Evolutionary conservation across 1,139 yeast species (phyloP).

Genomic region (Pichia sp.): DNA sequence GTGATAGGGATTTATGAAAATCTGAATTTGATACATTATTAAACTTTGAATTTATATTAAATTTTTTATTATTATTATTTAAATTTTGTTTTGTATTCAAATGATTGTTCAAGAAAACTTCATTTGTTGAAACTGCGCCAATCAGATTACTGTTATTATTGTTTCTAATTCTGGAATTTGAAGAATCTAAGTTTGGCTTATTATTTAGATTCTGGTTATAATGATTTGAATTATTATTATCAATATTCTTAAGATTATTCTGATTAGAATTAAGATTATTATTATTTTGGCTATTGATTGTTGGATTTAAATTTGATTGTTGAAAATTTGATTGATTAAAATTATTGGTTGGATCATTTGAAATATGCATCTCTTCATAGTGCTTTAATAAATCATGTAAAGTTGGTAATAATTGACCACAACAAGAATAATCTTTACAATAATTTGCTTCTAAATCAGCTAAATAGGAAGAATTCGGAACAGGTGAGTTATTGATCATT

Average conservation of each 20-base stretch:
- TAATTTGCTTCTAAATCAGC: constrained; percentile 94
- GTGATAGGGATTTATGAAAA: constrained; percentile 19
- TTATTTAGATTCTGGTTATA: not conserved
- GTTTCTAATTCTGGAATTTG: constrained; percentile 25
- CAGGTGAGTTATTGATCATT: constrained; percentile 50
- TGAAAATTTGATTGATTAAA: too few species aligned
- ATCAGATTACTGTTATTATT: constrained; percentile 37
- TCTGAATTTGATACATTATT: constrained; percentile 6
- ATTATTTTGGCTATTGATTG: not conserved
- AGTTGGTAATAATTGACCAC: constrained; percentile 89
- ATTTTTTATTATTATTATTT: constrained; percentile 8
- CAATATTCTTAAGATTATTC: too few species aligned
- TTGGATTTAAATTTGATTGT: too few species aligned
- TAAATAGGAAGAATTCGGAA: constrained; percentile 58
- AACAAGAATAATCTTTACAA: constrained; percentile 93
- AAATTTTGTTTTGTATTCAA: constrained; percentile 13
- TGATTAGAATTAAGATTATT: too few species aligned
- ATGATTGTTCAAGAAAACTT: constrained; percentile 53
- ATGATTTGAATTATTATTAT: not conserved
- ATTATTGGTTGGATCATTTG: not conserved
- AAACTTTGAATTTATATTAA: constrained; percentile 5
- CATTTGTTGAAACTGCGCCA: constrained; percentile 64
- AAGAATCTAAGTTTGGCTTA: not conserved
- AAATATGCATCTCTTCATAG: constrained; percentile 91
- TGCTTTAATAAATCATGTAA: constrained; percentile 89